A percentile compares a stretch with the other conserved stretches of the same genome.
These are phyloP conservation scores for Pseudogymnoascus sp. DNA, from an alignment of 2,329 filamentous ascomycete genomes.

Conservation along the genomic window DNA sequence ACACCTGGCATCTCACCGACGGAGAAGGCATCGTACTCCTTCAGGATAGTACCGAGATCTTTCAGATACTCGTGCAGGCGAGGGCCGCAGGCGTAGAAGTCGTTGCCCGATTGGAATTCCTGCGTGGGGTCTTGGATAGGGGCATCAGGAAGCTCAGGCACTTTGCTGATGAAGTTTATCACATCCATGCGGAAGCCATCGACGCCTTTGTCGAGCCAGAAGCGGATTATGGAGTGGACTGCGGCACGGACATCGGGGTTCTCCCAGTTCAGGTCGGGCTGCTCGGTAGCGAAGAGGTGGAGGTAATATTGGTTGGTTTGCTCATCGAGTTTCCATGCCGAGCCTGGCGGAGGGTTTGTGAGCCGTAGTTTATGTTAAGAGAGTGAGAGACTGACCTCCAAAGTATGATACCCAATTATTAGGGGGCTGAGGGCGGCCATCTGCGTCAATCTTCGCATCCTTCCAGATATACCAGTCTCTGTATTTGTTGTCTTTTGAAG, in stretches of 20 bases:
- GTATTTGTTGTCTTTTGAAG: slow-evolving; percentile 41
- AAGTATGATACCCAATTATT: slow-evolving; percentile 40
- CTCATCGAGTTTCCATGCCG: slow-evolving; percentile 48
- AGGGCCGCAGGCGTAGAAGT: slow-evolving; percentile 47
- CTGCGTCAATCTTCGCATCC: slow-evolving; percentile 25
- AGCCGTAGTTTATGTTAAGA: slow-evolving; percentile 23
- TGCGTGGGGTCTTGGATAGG: slow-evolving; percentile 34
- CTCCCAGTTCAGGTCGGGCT: slow-evolving; percentile 78
- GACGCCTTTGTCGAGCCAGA: slow-evolving; percentile 61
- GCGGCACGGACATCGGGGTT: slow-evolving; percentile 57
- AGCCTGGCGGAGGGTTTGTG: slow-evolving; percentile 14
- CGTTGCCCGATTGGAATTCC: slow-evolving; percentile 40
- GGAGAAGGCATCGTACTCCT: slow-evolving; percentile 42
- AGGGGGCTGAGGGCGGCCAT: slow-evolving; percentile 33
- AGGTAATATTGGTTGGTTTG: slow-evolving; percentile 46
- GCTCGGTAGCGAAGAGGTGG: slow-evolving; percentile 58
- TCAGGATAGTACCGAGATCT: slow-evolving; percentile 41
- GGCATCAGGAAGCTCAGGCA: slow-evolving; percentile 48
- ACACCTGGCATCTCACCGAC: slow-evolving; percentile 44
- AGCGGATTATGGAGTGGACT: slow-evolving; percentile 62
- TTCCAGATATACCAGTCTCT: slow-evolving; percentile 62
- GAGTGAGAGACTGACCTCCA: slow-evolving; percentile 36
- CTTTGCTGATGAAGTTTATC: slow-evolving; percentile 60
- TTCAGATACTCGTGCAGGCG: slow-evolving; percentile 45
- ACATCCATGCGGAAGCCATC: slow-evolving; percentile 58